Base-by-base conservation (phyloP, 2,329 filamentous ascomycete species). In the Microascus cirrosus region DNA sequence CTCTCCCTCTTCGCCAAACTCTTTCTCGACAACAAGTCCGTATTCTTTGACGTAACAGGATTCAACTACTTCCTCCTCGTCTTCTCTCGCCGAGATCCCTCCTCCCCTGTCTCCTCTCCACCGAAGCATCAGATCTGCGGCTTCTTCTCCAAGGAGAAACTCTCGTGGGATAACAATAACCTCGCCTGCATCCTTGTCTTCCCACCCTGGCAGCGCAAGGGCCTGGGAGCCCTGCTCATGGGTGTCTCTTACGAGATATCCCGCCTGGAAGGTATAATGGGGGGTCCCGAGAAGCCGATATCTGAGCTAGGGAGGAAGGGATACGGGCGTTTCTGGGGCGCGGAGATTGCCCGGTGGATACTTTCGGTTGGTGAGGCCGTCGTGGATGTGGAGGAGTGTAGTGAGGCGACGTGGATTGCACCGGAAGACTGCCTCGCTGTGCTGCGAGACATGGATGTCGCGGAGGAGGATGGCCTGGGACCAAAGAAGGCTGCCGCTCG, bases 91-190 rank as follows among this genome's bases (percentile, higher is more conserved):
- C 64, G 78, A 77, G 8, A 67, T 70, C 59, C 36, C 57, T 59
- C 10, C 56, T 13, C 32, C 56, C 18, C 59, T 12, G 18, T 54
- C 28, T 20, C 64, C 45, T 20, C 64, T 39, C 39, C 58, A 8
- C 56, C 57, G 12, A 59, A 35, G 13, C 70, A 48, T 67, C 71
- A 22, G 83, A 85, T 96, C 34, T 83, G 93, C 1, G 94, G 94
- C n/a, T 97, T 97, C 79, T 99, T 97, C 75, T 95, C 89, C 62
- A 97, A 99, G 69, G 94, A 99, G 71, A 97, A 97, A 70, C 88
- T 96, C 78, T 96, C 90, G 3, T 99, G 94, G 93, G 94, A 99
- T 67, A 92, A 93, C 66, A 97, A 99, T 71, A 99, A 97, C 63
- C 80, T 99, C 5, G 94, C 94, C 1, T 99, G 94, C 69, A 99